phyloP scores from a whole-genome alignment of 805 yeast genomes.

The Ogataea angusta region DNA sequence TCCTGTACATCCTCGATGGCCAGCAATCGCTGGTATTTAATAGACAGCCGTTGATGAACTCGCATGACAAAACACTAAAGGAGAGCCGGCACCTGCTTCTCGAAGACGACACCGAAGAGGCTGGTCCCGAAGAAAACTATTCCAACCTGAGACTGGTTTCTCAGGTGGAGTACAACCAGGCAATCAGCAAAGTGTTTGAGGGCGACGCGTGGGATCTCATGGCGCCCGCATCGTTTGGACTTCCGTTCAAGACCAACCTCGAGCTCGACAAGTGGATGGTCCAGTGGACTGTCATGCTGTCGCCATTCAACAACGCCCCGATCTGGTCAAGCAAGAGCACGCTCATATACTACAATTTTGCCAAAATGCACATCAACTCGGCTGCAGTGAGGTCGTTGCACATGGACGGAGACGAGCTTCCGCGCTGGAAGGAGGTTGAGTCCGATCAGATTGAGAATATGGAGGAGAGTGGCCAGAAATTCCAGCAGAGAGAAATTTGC shows the following conservation, averaged over 20 bases:
- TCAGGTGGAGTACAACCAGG: conserved; percentile 66
- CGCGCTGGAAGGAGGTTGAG: conserved; percentile 20
- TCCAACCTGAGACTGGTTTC: conserved; percentile 60
- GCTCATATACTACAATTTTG: conserved; percentile 67
- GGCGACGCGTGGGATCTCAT: conserved; percentile 61
- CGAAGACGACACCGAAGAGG: conserved; percentile 2
- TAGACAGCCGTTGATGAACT: conserved; percentile 52
- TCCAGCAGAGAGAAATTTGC: conserved; percentile 34
- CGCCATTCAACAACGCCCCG: conserved; percentile 51
- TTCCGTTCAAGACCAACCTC: conserved; percentile 63
- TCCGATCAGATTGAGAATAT: conserved; percentile 19
- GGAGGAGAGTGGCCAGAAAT: conserved; percentile 8
- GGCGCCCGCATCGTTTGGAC: conserved; percentile 59
- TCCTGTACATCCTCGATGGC: conserved; percentile 62
- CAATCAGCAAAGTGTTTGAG: conserved; percentile 52
- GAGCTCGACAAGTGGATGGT: conserved; percentile 79
- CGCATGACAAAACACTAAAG: conserved; percentile 41
- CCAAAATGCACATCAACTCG: conserved; percentile 68
- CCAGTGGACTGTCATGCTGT: conserved; percentile 67
- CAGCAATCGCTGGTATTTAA: conserved; percentile 63
- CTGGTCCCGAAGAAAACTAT: conserved; percentile 19
- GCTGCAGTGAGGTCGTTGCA: conserved; percentile 44
- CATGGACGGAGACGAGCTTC: conserved; percentile 30
- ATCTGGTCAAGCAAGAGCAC: conserved; percentile 71
- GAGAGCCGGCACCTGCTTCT: conserved; percentile 41